Percentiles rank a stretch among this genome's conserved stretches.
These are phyloP conservation scores for Monosporozyma aerobia DNA, from an alignment of 805 yeast genomes.

Conservation along the genomic window DNA sequence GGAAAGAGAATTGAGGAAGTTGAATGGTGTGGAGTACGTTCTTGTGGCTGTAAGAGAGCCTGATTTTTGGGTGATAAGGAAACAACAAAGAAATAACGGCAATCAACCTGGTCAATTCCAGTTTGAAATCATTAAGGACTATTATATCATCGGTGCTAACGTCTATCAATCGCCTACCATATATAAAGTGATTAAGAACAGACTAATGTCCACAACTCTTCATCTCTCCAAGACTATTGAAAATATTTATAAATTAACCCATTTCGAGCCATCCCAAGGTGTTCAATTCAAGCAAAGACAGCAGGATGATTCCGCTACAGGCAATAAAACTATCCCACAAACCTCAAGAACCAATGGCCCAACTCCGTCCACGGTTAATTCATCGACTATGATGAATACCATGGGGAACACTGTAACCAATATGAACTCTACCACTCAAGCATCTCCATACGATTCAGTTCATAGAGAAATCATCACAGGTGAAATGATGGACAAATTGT, in stretches of 20 bases:
- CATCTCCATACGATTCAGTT: background rate
- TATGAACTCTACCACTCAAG: background rate
- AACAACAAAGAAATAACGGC: constrained; percentile 58
- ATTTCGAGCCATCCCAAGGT: constrained; percentile 56
- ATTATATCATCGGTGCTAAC: constrained; percentile 84
- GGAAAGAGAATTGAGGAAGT: constrained; percentile 54
- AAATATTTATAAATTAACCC: constrained; percentile 39
- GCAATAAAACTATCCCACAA: background rate
- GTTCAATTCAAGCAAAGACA: constrained; percentile 13
- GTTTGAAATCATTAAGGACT: constrained; percentile 52
- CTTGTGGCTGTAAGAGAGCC: constrained; percentile 74
- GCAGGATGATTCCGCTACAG: background rate
- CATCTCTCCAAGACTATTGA: constrained; percentile 40
- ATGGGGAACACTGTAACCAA: background rate
- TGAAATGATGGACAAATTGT: constrained; percentile 26
- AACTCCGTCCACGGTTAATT: constrained; percentile 2
- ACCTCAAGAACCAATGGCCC: constrained; percentile 7
- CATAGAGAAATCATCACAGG: constrained; percentile 14
- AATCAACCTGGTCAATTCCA: constrained; percentile 17
- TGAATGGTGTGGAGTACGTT: constrained; percentile 82
- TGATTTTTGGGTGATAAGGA: constrained; percentile 83
- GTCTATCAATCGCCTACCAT: constrained; percentile 84
- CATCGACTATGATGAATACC: constrained; percentile 6
- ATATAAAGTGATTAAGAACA: constrained; percentile 60
- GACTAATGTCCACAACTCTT: constrained; percentile 45